phyloP scores from a whole-genome alignment of 1,284 basidiomycete genomes.

The Phellopilus nigrolimitatus region DNA sequence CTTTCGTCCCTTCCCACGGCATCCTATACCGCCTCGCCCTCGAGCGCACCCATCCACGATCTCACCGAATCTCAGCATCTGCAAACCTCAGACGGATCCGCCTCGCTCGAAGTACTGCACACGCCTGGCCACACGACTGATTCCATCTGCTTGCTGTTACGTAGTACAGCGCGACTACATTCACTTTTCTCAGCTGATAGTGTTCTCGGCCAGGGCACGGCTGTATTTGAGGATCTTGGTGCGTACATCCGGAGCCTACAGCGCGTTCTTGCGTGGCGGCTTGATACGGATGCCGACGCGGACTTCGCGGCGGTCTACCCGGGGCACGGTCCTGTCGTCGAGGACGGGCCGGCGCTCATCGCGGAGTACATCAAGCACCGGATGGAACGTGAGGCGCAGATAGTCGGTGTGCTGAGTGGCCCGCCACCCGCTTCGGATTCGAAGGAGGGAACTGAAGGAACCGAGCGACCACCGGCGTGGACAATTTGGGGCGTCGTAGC shows the following conservation, averaged over 20 bases:
- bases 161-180: slow-evolving; percentile 40
- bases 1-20: slow-evolving; percentile 39
- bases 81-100: slow-evolving; percentile 14
- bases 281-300: too few relatives aligned
- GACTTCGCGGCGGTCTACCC: too few relatives aligned
- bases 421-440: slow-evolving; percentile 26
- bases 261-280: too few relatives aligned
- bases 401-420: slow-evolving; percentile 54
- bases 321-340: too few relatives aligned
- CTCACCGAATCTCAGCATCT: slow-evolving; percentile 52
- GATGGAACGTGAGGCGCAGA: slow-evolving; percentile 76
- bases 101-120: slow-evolving; percentile 60
- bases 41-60: slow-evolving; percentile 47
- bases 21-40: slow-evolving; percentile 39
- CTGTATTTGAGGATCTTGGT: slow-evolving; percentile 84
- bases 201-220: slow-evolving; percentile 86
- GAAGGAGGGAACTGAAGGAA: neutral
- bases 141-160: too few relatives aligned
- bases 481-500: slow-evolving; percentile 62
- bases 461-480: slow-evolving; percentile 36
- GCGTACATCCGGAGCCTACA: slow-evolving; percentile 66
- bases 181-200: slow-evolving; percentile 88
- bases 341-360: too few relatives aligned
- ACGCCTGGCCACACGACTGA: slow-evolving; percentile 91
- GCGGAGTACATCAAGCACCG: slow-evolving; percentile 89